Evolutionary conservation across 2,329 filamentous ascomycete species (phyloP).

Genomic region (Nannizzia gypsea): DNA sequence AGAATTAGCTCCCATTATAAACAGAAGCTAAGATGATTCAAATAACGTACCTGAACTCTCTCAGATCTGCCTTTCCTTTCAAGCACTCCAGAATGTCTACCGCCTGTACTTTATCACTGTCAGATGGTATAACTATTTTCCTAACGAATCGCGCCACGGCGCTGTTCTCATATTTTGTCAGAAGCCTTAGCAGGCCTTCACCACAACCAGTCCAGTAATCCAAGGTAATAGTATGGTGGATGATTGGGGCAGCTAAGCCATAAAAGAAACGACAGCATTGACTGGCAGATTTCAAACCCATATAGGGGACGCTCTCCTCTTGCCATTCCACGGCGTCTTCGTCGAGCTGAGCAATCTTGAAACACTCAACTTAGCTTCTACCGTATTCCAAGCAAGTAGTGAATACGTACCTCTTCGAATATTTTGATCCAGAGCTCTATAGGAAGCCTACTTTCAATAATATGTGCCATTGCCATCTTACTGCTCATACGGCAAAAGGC

Average conservation of each 20-base stretch:
- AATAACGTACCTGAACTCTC: neutral
- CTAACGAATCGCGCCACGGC: neutral
- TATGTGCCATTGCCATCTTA: too few relatives aligned
- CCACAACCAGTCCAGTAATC: neutral
- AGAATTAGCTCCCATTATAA: neutral
- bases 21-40: neutral
- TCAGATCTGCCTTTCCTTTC: constrained; percentile 1
- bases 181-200: neutral
- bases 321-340: constrained; percentile 2
- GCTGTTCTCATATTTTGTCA: neutral
- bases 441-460: neutral
- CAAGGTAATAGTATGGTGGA: neutral
- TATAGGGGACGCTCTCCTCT: neutral
- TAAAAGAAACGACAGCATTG: constrained; percentile 2
- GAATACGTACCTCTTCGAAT: neutral
- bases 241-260: neutral
- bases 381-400: neutral
- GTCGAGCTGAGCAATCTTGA: neutral
- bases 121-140: neutral
- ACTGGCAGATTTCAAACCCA: neutral
- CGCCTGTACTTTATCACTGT: neutral
- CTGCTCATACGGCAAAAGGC: too few relatives aligned
- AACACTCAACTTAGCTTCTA: neutral
- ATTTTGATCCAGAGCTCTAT: neutral
- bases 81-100: neutral